Evolutionary conservation across 106 monocot genomes (phyloP).

Genomic region (Gastrodia elata): DNA sequence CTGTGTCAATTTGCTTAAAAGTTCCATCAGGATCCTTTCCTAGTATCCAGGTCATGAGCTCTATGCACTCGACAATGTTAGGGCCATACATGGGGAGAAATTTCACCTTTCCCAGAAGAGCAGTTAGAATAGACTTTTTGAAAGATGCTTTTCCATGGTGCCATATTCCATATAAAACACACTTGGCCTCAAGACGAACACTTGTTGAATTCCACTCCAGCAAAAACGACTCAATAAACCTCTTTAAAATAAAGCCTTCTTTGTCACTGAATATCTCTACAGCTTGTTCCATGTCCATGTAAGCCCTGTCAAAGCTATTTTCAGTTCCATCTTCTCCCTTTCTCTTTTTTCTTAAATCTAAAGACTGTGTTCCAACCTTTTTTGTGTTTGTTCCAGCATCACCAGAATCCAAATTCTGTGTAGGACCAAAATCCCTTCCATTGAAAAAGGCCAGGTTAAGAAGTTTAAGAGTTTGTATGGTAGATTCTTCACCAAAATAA

Average conservation of each 20-base stretch:
- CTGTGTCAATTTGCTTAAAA: conserved; percentile 51
- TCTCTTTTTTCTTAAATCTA: conserved; percentile 81
- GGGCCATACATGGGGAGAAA: conserved; percentile 79
- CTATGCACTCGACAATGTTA: conserved; percentile 82
- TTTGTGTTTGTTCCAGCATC: conserved; percentile 36
- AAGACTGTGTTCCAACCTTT: conserved; percentile 33
- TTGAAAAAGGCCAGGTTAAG: conserved; percentile 80
- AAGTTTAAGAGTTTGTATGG: conserved; percentile 84
- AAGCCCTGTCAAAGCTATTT: conserved; percentile 53
- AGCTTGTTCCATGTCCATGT: conserved; percentile 88
- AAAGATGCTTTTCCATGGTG: conserved; percentile 67
- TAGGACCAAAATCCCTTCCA: conserved; percentile 61
- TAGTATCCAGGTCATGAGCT: conserved; percentile 72
- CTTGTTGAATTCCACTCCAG: conserved; percentile 89
- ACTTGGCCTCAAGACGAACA: conserved; percentile 83
- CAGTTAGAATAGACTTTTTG: conserved; percentile 47
- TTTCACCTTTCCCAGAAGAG: conserved; percentile 67
- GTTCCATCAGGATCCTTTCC: conserved; percentile 50
- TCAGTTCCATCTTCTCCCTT: conserved; percentile 82
- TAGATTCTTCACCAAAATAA: conserved; percentile 81
- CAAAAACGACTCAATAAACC: conserved; percentile 82
- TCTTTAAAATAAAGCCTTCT: conserved; percentile 41
- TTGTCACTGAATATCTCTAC: conserved; percentile 61
- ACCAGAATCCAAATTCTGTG: conserved; percentile 42
- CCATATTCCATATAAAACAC: conserved; percentile 87